Evolutionary conservation across 129 eudicot species (phyloP).

Genomic region (Flaveria ramosissima): DNA sequence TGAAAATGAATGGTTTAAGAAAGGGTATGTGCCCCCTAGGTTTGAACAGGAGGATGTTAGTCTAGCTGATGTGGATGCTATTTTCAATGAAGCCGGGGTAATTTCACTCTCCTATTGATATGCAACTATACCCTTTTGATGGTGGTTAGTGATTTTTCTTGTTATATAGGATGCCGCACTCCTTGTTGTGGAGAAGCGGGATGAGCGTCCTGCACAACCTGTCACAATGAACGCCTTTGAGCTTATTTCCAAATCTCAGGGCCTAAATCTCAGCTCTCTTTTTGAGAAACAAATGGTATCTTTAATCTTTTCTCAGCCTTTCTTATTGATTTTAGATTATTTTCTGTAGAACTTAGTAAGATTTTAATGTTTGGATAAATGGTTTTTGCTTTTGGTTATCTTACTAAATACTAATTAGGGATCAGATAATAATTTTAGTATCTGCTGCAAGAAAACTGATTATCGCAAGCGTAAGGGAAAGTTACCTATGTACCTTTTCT

Average conservation of each 20-base stretch:
- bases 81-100: constrained; percentile 73
- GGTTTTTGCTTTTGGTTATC: neutral
- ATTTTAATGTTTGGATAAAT: neutral
- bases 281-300: constrained; percentile 95
- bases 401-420: too few relatives aligned
- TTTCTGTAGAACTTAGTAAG: neutral
- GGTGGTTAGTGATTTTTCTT: constrained; percentile 1
- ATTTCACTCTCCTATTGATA: constrained; percentile 2
- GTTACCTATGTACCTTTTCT: too few relatives aligned
- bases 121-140: constrained; percentile 7
- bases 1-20: constrained; percentile 97
- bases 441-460: too few relatives aligned
- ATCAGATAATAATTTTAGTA: too few relatives aligned
- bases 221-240: constrained; percentile 96
- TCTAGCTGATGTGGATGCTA: constrained; percentile 80
- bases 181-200: constrained; percentile 86
- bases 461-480: too few relatives aligned
- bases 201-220: constrained; percentile 66
- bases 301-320: neutral
- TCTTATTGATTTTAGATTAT: neutral
- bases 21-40: constrained; percentile 79
- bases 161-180: constrained; percentile 55
- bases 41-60: constrained; percentile 82
- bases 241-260: constrained; percentile 99
- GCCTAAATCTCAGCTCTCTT: constrained; percentile 87